Base-by-base conservation (phyloP, 148 eudicot species). In the Polygonum aviculare region DNA sequence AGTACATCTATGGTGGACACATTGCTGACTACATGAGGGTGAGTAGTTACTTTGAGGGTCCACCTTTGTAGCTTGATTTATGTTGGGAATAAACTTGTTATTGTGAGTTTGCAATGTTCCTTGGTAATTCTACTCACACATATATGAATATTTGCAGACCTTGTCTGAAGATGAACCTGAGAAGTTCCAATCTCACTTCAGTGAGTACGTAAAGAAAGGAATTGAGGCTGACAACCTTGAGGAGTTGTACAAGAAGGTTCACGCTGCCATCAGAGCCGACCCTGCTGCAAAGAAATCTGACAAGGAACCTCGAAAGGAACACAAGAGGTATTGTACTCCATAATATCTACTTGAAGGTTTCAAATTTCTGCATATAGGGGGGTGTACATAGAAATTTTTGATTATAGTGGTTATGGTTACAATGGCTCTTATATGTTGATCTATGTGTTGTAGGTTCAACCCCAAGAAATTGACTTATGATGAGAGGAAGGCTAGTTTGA, bases 1-100 rank as follows among this genome's bases (percentile, higher is more conserved):
- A 91, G 79, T 90, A 91, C 76, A 84, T 91, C 60, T 91, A 86
- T 81, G 97, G 97, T 47, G 97, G 97, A 4, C 97, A 90, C 72
- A 86, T 91, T 85, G 88, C 92, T 73, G 78, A 85, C 39, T 91
- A 91, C 75, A 93, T 93, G 93, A 87, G 74, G 79, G 97, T 90
- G 69, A 76, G 78, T n/a, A 39, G 11, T 39, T n/a, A n/a, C n/a
- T n/a, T n/a, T n/a, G n/a, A n/a, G n/a, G n/a, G n/a, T n/a, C n/a
- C n/a, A n/a, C n/a, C n/a, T n/a, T 26, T 26, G 31, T 12, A 14
- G 18, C 55, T 50, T 2, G 18, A 4, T 50, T 44, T 44, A 0
- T 44, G 47, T 8, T 44, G 47, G 7, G 47, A 10, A 44, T 44
- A 6, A 44, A 10, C 47, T 44, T 44, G 47, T 44, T 44, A 44